These are phyloP conservation scores for Fusarium mangiferae DNA, from an alignment of 2,329 filamentous ascomycete genomes.

Conservation along the genomic window DNA sequence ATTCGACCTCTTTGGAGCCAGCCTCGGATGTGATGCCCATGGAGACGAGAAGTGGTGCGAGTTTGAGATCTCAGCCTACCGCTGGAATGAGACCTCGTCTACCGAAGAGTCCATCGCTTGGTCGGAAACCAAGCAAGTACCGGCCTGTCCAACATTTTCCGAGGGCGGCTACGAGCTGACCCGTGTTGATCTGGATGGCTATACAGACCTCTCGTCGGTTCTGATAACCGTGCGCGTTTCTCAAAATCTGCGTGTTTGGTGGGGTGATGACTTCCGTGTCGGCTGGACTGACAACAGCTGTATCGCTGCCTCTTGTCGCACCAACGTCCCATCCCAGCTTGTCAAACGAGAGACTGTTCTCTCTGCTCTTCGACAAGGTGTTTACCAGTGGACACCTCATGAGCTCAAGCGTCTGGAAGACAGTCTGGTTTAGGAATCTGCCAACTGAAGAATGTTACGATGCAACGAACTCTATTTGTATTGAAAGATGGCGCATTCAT, in stretches of 20 bases:
- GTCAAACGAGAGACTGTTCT: slow-evolving; percentile 49
- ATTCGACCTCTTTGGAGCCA: slow-evolving; percentile 54
- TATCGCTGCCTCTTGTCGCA: slow-evolving; percentile 51
- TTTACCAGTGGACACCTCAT: slow-evolving; percentile 49
- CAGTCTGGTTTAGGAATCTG: slow-evolving; percentile 45
- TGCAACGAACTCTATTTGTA: slow-evolving; percentile 10
- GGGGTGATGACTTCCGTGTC: slow-evolving; percentile 54
- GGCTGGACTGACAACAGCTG: slow-evolving; percentile 57
- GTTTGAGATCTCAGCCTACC: slow-evolving; percentile 56
- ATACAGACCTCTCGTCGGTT: slow-evolving; percentile 53
- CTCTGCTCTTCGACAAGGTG: slow-evolving; percentile 46
- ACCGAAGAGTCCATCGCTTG: slow-evolving; percentile 53
- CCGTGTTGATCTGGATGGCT: slow-evolving; percentile 51
- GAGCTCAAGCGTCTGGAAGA: slow-evolving; percentile 50
- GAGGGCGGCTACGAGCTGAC: slow-evolving; percentile 50
- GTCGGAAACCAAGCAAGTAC: slow-evolving; percentile 53
- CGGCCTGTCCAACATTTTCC: slow-evolving; percentile 51
- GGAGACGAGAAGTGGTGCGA: slow-evolving; percentile 52
- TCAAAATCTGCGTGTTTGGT: slow-evolving; percentile 53
- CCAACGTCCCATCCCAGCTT: slow-evolving; percentile 35
- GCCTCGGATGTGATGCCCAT: slow-evolving; percentile 52
- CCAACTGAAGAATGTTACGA: slow-evolving; percentile 39
- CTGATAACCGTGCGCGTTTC: slow-evolving; percentile 53
- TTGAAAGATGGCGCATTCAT: slow-evolving; percentile 40
- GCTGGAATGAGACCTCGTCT: slow-evolving; percentile 47